Conservation (phyloP, 2,329 filamentous ascomycete species). For the Lecanicillium sp. region DNA sequence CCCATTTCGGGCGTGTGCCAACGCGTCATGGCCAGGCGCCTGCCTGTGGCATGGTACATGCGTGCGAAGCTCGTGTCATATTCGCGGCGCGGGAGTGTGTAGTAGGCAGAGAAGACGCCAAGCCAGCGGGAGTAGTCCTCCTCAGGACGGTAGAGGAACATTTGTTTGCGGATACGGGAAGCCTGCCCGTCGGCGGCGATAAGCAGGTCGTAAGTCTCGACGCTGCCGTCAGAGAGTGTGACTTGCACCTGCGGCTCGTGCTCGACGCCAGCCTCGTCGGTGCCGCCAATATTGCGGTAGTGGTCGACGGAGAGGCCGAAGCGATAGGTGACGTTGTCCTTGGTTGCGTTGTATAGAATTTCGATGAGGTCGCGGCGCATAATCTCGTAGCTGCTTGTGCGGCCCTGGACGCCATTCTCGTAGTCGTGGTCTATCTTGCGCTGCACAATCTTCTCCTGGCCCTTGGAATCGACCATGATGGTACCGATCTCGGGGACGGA, state of each 20-base stretch:
- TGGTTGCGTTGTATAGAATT: conserved; percentile 39
- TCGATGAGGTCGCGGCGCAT: conserved; percentile 49
- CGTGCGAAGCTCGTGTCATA: conserved; percentile 11
- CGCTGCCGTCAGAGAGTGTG: conserved; percentile 37
- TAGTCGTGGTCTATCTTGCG: conserved; percentile 26
- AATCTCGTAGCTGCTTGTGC: conserved; percentile 52
- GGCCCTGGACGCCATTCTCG: conserved; percentile 35
- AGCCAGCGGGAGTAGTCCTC: conserved; percentile 7
- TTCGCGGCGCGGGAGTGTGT: conserved; percentile 7
- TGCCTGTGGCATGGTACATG: conserved; percentile 9
- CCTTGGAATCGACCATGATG: conserved; percentile 36
- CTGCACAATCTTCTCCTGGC: conserved; percentile 17
- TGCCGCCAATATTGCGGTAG: conserved; percentile 22
- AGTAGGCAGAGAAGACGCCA: conserved; percentile 10
- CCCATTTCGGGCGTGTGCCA: conserved; percentile 6
- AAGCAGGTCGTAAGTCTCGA: conserved; percentile 42
- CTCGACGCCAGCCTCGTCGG: conserved; percentile 25
- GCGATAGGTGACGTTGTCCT: conserved; percentile 21
- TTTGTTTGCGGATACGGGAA: conserved; percentile 17
- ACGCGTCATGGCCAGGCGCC: conserved; percentile 11
- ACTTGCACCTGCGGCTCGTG: conserved; percentile 11
- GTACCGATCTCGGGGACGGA: conserved; percentile 44
- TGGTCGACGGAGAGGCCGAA: conserved; percentile 26
- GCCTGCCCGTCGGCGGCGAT: conserved; percentile 47
- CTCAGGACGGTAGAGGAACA: conserved; percentile 10